These are phyloP conservation scores for Coemansia sp. DNA, from an alignment of 192 early-diverging fungal species.

Conservation along the genomic window DNA sequence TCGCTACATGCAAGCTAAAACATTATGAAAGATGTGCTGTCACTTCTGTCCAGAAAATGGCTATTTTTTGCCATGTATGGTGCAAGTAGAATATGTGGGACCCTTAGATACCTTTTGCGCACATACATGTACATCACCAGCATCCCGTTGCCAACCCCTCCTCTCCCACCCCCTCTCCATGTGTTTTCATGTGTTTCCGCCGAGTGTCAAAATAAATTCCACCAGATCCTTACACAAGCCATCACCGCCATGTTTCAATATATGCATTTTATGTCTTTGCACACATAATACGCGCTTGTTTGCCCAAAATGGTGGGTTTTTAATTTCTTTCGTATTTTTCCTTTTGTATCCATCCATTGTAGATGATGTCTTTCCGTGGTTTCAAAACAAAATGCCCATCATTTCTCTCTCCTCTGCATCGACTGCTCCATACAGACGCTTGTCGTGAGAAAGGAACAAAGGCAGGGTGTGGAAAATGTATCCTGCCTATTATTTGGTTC, in stretches of 20 bases:
- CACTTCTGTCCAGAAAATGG: not conserved
- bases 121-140: not conserved
- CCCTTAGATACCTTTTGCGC: not conserved
- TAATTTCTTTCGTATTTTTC: slow-evolving; percentile 8
- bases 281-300: not conserved
- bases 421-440: slow-evolving; percentile 6
- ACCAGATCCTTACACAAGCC: not conserved
- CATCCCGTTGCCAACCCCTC: too few relatives aligned
- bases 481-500: slow-evolving; percentile 1
- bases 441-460: not conserved
- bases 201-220: not conserved
- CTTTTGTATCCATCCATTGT: not conserved
- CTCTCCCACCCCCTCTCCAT: not conserved
- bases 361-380: not conserved
- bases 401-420: slow-evolving; percentile 10
- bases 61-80: not conserved
- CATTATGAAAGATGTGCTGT: slow-evolving; percentile 6
- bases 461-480: not conserved
- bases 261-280: not conserved
- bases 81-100: not conserved
- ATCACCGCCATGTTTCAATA: not conserved
- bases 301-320: slow-evolving; percentile 8
- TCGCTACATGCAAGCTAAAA: slow-evolving; percentile 6
- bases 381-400: not conserved
- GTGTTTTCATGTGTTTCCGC: not conserved